Evolutionary conservation across 2,329 filamentous ascomycete genomes (phyloP).

Genomic region (Monosporascus sp.): DNA sequence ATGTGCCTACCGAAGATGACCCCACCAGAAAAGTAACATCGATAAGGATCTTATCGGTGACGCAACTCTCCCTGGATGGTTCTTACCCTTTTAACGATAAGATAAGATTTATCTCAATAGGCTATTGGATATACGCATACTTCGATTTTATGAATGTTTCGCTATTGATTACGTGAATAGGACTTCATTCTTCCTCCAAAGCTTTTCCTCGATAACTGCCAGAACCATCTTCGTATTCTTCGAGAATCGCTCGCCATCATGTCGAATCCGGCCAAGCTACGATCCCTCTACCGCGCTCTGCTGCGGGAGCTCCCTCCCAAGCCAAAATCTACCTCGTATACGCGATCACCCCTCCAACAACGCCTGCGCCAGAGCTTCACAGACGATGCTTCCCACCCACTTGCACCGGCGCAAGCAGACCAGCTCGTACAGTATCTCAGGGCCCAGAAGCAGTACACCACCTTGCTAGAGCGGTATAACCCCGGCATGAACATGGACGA

Average conservation of each 20-base stretch:
- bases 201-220: no score
- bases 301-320: slow-evolving; percentile 84
- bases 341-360: slow-evolving; percentile 64
- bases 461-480: slow-evolving; percentile 86
- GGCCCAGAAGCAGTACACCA: slow-evolving; percentile 80
- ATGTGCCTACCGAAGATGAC: no score
- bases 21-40: no score
- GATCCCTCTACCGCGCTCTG: slow-evolving; percentile 80
- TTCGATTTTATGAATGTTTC: no score
- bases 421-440: slow-evolving; percentile 77
- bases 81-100: no score
- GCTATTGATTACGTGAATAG: no score
- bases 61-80: no score
- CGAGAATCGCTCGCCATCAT: slow-evolving; percentile 14
- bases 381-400: slow-evolving; percentile 24
- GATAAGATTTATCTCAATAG: no score
- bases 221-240: no score
- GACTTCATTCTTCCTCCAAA: no score
- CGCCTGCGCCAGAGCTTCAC: slow-evolving; percentile 63
- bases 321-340: slow-evolving; percentile 42
- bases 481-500: slow-evolving; percentile 83
- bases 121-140: no score
- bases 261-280: slow-evolving; percentile 47
- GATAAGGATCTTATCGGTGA: no score
- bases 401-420: slow-evolving; percentile 51